These are phyloP conservation scores for Coix lacrymajobi DNA, from an alignment of 176 grass and related monocot genomes.

Conservation along the genomic window DNA sequence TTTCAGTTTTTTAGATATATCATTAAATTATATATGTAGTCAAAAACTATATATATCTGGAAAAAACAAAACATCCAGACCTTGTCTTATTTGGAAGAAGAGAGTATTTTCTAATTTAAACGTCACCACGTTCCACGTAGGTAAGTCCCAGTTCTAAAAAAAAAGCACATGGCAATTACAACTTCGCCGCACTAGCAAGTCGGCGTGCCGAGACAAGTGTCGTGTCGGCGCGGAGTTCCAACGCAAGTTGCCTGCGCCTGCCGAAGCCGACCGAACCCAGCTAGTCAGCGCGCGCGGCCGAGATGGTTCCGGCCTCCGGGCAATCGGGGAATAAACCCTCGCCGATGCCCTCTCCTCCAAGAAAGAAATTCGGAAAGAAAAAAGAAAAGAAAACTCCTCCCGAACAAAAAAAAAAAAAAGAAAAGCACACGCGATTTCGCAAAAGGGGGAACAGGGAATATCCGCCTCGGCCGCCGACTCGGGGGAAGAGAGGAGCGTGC, in stretches of 20 bases:
- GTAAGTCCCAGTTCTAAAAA: background rate
- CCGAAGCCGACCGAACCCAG: too few relatives aligned
- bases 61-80: too few relatives aligned
- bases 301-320: background rate
- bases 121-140: too few relatives aligned
- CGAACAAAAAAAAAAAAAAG: constrained; percentile 9
- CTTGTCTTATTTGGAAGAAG: too few relatives aligned
- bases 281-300: background rate
- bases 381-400: background rate
- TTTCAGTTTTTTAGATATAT: too few relatives aligned
- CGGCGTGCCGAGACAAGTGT: background rate
- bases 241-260: background rate
- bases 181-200: background rate
- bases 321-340: constrained; percentile 33
- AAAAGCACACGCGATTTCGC: background rate
- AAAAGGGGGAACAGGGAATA: background rate
- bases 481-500: background rate
- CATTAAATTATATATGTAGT: too few relatives aligned
- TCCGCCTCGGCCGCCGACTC: constrained; percentile 7
- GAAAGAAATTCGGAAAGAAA: constrained; percentile 3
- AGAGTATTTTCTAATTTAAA: too few relatives aligned
- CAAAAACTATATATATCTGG: too few relatives aligned
- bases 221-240: background rate
- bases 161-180: background rate
- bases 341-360: constrained; percentile 42